Percentiles rank a stretch among this genome's conserved stretches.
Evolutionary conservation across 2,329 filamentous ascomycete genomes (phyloP).

Genomic region (Claviceps humidiphila): DNA sequence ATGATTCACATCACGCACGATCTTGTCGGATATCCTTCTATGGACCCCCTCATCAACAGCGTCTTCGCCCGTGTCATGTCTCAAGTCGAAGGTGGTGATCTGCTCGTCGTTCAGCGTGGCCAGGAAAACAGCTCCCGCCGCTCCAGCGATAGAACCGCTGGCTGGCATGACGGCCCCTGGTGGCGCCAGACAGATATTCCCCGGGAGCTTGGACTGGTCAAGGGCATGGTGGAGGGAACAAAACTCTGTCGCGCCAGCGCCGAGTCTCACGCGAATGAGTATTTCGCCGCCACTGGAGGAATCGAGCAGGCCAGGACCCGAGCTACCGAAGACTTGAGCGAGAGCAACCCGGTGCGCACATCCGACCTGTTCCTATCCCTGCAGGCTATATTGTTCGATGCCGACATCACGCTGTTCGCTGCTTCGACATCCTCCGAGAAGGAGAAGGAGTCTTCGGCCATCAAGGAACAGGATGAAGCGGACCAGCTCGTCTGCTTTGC

Average conservation of each 20-base stretch:
- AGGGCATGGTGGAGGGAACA: conserved; percentile 71
- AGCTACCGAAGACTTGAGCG: conserved; percentile 65
- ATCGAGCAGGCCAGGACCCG: conserved; percentile 67
- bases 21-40: conserved; percentile 81
- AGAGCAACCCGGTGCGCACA: conserved; percentile 78
- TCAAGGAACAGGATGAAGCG: conserved; percentile 35
- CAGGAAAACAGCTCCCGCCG: conserved; percentile 65
- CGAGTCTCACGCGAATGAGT: conserved; percentile 76
- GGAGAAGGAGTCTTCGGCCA: conserved; percentile 39
- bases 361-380: conserved; percentile 94
- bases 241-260: conserved; percentile 84
- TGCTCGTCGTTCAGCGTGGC: conserved; percentile 87
- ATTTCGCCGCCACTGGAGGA: conserved; percentile 66
- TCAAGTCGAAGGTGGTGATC: conserved; percentile 94
- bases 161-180: conserved; percentile 94
- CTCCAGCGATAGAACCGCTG: conserved; percentile 44
- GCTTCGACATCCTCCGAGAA: conserved; percentile 38
- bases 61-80: conserved; percentile 95
- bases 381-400: conserved; percentile 63
- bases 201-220: conserved; percentile 67
- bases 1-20: conserved; percentile 97
- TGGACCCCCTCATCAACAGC: conserved; percentile 82
- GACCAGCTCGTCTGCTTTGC: conserved; percentile 61
- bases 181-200: conserved; percentile 63
- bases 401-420: conserved; percentile 55